Conservation (phyloP, 2,329 filamentous ascomycete genomes). For the Cladosporium sp. region DNA sequence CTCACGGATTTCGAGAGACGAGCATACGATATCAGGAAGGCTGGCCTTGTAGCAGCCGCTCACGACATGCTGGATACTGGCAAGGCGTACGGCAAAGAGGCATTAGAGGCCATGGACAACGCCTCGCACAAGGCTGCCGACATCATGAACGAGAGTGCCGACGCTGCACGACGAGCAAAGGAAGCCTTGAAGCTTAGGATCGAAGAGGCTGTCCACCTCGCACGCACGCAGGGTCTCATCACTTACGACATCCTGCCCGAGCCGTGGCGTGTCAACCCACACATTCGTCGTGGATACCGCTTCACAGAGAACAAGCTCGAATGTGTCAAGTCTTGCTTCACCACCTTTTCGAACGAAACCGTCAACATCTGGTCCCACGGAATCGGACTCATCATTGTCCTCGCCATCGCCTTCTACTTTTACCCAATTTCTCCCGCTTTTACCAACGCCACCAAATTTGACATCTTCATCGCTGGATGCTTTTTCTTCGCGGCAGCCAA, state of each 20-base stretch:
- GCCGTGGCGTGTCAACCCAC: constrained; percentile 92
- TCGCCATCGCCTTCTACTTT: constrained; percentile 90
- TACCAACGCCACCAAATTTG: constrained; percentile 77
- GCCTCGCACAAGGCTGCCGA: constrained; percentile 71
- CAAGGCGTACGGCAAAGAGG: constrained; percentile 73
- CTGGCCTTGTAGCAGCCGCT: constrained; percentile 72
- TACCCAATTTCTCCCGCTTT: constrained; percentile 90
- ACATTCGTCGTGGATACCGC: constrained; percentile 88
- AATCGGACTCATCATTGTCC: constrained; percentile 82
- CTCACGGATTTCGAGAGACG: constrained; percentile 81
- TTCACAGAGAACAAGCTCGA: constrained; percentile 90
- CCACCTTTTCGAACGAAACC: constrained; percentile 84
- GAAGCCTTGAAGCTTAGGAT: constrained; percentile 60
- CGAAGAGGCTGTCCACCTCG: constrained; percentile 79
- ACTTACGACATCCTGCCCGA: constrained; percentile 85
- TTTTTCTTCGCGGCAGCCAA: constrained; percentile 97
- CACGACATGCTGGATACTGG: constrained; percentile 74
- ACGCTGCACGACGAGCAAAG: constrained; percentile 78
- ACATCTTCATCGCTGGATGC: constrained; percentile 85
- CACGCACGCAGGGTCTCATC: constrained; percentile 79
- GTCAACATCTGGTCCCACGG: constrained; percentile 98
- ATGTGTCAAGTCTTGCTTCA: constrained; percentile 75
- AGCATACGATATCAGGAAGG: constrained; percentile 76
- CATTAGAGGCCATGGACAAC: constrained; percentile 79
- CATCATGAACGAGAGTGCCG: constrained; percentile 77